A percentile compares a stretch with the other conserved stretches of the same genome.
phyloP scores from a whole-genome alignment of 129 eudicot species.

The Flaveria trinervia region DNA sequence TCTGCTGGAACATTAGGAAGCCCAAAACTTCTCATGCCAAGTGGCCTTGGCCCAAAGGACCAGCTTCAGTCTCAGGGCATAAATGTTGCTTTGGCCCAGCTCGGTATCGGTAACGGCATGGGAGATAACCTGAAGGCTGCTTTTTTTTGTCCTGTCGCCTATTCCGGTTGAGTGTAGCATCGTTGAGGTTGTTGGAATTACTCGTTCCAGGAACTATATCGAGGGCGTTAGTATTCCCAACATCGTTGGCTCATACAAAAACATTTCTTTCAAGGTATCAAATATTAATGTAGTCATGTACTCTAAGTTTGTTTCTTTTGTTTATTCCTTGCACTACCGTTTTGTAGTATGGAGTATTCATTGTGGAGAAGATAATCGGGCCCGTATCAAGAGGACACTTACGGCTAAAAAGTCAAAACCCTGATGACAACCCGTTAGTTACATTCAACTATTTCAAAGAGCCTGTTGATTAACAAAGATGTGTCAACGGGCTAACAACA shows the following conservation, averaged over 20 bases:
- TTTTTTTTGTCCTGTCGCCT: constrained; percentile 46
- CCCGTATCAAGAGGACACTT: too few species aligned
- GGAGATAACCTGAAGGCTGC: constrained; percentile 61
- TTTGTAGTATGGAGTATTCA: too few species aligned
- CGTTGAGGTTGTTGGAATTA: constrained; percentile 65
- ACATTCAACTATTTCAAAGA: too few species aligned
- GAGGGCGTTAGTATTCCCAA: constrained; percentile 58
- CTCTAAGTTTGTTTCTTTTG: too few species aligned
- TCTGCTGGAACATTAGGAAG: constrained; percentile 73
- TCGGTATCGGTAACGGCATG: constrained; percentile 54
- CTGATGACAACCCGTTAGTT: too few species aligned
- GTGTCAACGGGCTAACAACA: too few species aligned
- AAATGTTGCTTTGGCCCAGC: constrained; percentile 48
- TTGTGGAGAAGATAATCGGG: too few species aligned
- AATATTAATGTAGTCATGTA: neutral
- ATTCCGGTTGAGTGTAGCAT: constrained; percentile 53
- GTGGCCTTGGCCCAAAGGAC: constrained; percentile 5
- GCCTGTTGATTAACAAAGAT: too few species aligned
- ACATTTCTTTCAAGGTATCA: constrained; percentile 12
- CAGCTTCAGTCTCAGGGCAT: constrained; percentile 49
- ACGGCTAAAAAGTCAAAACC: too few species aligned
- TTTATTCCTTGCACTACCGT: too few species aligned
- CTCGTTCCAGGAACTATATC: constrained; percentile 48
- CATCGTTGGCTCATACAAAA: constrained; percentile 21
- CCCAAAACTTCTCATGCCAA: constrained; percentile 41